phyloP scores from a whole-genome alignment of 441 rosid genomes.

The Pelargonium fulgidum region DNA sequence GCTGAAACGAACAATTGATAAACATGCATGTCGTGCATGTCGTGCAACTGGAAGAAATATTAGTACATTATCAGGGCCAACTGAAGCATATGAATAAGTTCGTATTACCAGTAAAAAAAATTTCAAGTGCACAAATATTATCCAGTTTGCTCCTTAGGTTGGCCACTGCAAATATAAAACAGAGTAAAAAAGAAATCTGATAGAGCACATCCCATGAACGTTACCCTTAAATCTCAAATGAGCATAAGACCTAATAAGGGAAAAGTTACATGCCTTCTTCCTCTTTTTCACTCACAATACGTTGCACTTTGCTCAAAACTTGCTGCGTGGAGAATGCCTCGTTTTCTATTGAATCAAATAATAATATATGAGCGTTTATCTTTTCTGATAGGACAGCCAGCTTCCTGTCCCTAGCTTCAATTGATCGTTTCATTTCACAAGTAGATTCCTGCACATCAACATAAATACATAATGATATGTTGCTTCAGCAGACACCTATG shows the following conservation, averaged over 20 bases:
- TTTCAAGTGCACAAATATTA: slow-evolving; percentile 43
- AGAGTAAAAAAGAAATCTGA: slow-evolving; percentile 12
- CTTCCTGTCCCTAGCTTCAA: slow-evolving; percentile 55
- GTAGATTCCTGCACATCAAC: slow-evolving; percentile 58
- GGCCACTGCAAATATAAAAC: slow-evolving; percentile 41
- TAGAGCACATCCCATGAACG: slow-evolving; percentile 16
- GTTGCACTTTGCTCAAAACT: slow-evolving; percentile 48
- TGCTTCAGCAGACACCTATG: background rate
- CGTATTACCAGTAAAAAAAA: slow-evolving; percentile 46
- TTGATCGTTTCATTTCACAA: slow-evolving; percentile 55
- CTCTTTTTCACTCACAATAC: slow-evolving; percentile 58
- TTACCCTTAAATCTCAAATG: slow-evolving; percentile 12
- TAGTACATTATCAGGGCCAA: slow-evolving; percentile 11
- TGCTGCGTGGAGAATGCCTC: slow-evolving; percentile 59
- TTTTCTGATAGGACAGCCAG: slow-evolving; percentile 38
- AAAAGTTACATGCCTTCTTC: slow-evolving; percentile 64
- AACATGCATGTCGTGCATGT: background rate
- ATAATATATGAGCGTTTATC: slow-evolving; percentile 51
- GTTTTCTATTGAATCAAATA: slow-evolving; percentile 78
- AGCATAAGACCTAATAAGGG: slow-evolving; percentile 12
- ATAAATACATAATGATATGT: background rate
- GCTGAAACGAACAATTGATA: background rate
- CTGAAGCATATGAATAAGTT: slow-evolving; percentile 10
- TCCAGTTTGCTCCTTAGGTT: slow-evolving; percentile 61
- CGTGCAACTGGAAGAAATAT: background rate